Evolutionary conservation across 257 asterid genomes (phyloP).

Genomic region (Cordia subcordata): DNA sequence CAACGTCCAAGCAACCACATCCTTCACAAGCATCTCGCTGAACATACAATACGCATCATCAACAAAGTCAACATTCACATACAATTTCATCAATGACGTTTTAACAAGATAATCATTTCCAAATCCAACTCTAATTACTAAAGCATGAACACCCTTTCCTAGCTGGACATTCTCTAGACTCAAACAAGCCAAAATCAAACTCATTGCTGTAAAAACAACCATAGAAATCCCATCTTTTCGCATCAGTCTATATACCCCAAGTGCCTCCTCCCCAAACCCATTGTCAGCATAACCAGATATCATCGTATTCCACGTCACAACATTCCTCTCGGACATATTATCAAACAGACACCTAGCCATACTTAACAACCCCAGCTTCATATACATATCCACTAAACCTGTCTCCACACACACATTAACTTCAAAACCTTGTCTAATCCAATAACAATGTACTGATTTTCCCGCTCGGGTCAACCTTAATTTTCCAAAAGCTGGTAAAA

Average conservation of each 20-base stretch:
- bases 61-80: conserved; percentile 25
- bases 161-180: conserved; percentile 20
- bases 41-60: conserved; percentile 44
- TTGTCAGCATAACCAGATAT: conserved; percentile 46
- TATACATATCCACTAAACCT: conserved; percentile 47
- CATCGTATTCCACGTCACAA: conserved; percentile 53
- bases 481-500: conserved; percentile 56
- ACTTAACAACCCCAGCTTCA: conserved; percentile 35
- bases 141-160: conserved; percentile 37
- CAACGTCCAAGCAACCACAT: conserved; percentile 52
- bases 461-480: conserved; percentile 30
- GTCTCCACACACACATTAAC: conserved; percentile 49
- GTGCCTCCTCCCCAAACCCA: conserved; percentile 43
- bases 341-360: conserved; percentile 25
- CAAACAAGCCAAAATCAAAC: conserved; percentile 27
- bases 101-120: conserved; percentile 30
- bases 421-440: conserved; percentile 26
- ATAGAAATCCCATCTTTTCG: conserved; percentile 29
- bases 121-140: conserved; percentile 33
- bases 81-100: conserved; percentile 43
- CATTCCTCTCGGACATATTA: conserved; percentile 48
- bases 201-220: conserved; percentile 39
- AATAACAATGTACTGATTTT: conserved; percentile 52
- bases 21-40: conserved; percentile 36
- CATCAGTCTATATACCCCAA: conserved; percentile 39